Base-by-base conservation (phyloP, 352 stramenopile genomes). In the Plasmopara halstedii region DNA sequence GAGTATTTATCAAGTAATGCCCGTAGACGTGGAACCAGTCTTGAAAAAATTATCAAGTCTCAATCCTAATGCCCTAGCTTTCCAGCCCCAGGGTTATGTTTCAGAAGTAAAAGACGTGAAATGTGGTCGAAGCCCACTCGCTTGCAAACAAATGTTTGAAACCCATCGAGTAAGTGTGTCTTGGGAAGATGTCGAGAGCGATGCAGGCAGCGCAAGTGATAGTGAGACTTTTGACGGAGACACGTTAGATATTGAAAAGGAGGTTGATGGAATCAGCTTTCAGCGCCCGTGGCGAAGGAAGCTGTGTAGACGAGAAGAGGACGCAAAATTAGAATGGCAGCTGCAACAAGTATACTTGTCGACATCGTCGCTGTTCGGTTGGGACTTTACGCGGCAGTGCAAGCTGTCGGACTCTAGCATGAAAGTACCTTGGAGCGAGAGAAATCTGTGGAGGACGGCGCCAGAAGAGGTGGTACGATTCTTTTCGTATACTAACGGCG, bases 261-360 rank as follows among this genome's bases (percentile, higher is more conserved):
- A 61, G 41, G 22, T 53, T 3, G 35, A 54, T 11, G 43, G 57
- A 7, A 34, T 37, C 27, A 37, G 23, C 17, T 26, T 49, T 20
- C 27, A 57, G 25, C 50, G 36, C 4, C 53, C 33, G 3, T 47
- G 39, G 17, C 61, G 49, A 37, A 50, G 49, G 37, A 73, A 70
- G 35, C 57, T 65, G 19, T 62, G 67, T 14, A 62, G 59, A 21
- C 47, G 67, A 26, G 58, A 85, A 54, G 70, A 88, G 36, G 54
- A 77, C 36, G 48, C 63, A 4, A 58, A 81, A 33, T 58, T 89
- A 4, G 60, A 79, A 42, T 81, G 61, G 73, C 75, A 89, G 17
- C 44, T 92, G 21, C 62, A 85, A 51, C 62, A 85, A 33, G 75
- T 89, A 10, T 92, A 92, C 39, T 62, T 71, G n/a, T 73, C 72